Conservation (phyloP, 2,329 filamentous ascomycete genomes). For the Elsinoe arachidis region DNA sequence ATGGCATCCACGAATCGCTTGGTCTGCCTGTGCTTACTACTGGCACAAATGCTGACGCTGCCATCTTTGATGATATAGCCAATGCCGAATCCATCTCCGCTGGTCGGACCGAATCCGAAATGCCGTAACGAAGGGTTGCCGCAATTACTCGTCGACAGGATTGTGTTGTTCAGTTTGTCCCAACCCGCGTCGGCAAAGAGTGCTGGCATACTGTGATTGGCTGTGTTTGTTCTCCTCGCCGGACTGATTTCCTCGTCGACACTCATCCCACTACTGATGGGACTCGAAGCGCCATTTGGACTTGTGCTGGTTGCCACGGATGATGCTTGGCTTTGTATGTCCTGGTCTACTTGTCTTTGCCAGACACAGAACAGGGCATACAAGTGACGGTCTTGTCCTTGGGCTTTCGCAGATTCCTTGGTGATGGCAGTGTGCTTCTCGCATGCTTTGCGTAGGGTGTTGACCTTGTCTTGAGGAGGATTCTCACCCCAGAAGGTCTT, state of each 20-base stretch:
- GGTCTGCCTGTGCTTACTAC: slow-evolving; percentile 89
- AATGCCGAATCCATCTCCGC: slow-evolving; percentile 89
- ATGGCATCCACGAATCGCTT: slow-evolving; percentile 80
- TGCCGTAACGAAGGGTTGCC: slow-evolving; percentile 90
- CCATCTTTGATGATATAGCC: slow-evolving; percentile 99
- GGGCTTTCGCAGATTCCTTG: slow-evolving; percentile 75
- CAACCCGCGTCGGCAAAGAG: slow-evolving; percentile 84
- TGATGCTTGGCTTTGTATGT: slow-evolving; percentile 39
- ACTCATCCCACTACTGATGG: slow-evolving; percentile 43
- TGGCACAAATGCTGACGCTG: slow-evolving; percentile 80
- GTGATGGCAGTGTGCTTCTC: slow-evolving; percentile 74
- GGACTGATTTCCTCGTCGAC: slow-evolving; percentile 45
- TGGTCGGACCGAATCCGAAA: slow-evolving; percentile 93
- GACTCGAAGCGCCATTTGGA: slow-evolving; percentile 46
- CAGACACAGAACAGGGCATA: slow-evolving; percentile 93
- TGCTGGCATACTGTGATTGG: slow-evolving; percentile 53
- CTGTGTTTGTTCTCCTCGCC: slow-evolving; percentile 39
- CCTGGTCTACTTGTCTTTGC: slow-evolving; percentile 69
- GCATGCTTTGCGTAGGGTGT: slow-evolving; percentile 74
- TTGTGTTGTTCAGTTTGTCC: slow-evolving; percentile 91
- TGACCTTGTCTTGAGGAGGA: slow-evolving; percentile 71
- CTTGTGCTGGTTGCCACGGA: slow-evolving; percentile 37
- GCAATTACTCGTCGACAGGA: slow-evolving; percentile 96
- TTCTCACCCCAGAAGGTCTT: slow-evolving; percentile 93
- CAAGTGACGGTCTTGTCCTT: slow-evolving; percentile 85